These are phyloP conservation scores for Sporothrix sp. DNA, from an alignment of 2,329 filamentous ascomycete species.

Conservation along the genomic window DNA sequence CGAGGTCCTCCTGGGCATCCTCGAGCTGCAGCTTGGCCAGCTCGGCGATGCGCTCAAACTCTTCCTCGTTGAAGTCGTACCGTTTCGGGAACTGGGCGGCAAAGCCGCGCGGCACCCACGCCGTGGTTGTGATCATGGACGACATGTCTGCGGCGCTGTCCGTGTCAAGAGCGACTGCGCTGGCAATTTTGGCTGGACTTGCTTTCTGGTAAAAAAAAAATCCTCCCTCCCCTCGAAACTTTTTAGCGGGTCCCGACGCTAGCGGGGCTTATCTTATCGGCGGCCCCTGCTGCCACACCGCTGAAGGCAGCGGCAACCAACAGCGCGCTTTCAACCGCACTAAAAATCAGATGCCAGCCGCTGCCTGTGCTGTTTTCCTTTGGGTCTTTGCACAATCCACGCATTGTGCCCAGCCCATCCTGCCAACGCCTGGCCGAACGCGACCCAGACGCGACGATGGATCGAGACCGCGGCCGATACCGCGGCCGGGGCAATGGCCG, in stretches of 20 bases:
- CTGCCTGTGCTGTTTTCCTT: too few species aligned
- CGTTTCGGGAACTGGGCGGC: constrained; percentile 66
- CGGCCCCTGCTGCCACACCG: neutral
- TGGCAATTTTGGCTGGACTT: too few species aligned
- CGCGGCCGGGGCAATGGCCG: constrained; percentile 21
- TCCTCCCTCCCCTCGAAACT: constrained; percentile 20
- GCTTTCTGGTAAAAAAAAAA: too few species aligned
- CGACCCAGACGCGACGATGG: too few species aligned
- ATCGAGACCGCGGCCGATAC: constrained; percentile 21
- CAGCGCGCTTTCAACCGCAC: neutral
- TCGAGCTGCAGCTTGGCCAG: constrained; percentile 74
- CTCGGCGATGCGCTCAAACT: constrained; percentile 65
- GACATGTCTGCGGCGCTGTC: constrained; percentile 7
- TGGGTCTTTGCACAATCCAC: too few species aligned
- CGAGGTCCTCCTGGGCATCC: constrained; percentile 80
- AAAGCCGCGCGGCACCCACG: constrained; percentile 69
- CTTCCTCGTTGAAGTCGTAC: constrained; percentile 65
- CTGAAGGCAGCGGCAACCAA: neutral
- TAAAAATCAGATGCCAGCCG: neutral
- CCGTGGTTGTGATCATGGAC: constrained; percentile 58
- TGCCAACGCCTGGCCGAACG: too few species aligned
- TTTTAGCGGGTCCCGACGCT: constrained; percentile 24
- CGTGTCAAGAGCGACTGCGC: too few species aligned
- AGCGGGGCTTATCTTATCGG: constrained; percentile 30
- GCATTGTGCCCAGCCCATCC: too few species aligned